Base-by-base conservation (phyloP, 2,329 filamentous ascomycete genomes). In the Aureobasidium subglaciale region DNA sequence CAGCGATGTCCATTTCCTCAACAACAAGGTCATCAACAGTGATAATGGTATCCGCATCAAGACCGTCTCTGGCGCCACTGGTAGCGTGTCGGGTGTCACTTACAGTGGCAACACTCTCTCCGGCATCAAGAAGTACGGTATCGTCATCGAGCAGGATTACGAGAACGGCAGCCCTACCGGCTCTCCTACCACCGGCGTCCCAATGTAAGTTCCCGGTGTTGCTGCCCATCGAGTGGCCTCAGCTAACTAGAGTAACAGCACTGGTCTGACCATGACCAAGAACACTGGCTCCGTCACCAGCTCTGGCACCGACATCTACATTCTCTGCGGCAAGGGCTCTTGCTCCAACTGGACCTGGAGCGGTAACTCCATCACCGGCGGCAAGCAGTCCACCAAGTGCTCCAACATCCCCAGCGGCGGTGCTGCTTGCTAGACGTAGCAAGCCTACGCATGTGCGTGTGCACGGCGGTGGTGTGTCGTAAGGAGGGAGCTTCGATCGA, bases 311-410 rank as follows among this genome's bases (percentile, higher is more conserved):
- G 54, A 77, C 48, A 65, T 81, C 59, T 78, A 78, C 62, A 77
- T 83, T 56, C 73, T 81, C 11, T 83, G 80, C 60, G 48, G 24
- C 13, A 41, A 40, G 35, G 80, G 74, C 10, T 70, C 71, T 55
- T 80, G 78, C 67, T 72, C 69, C 5, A 70, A 74, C 67, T 84
- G 79, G 77, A 77, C 72, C 13, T 82, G 78, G 77, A 70, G 64
- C 9, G 71, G 67, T 41, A 73, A 78, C 57, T 64, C 59, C 37
- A 69, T 82, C 34, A 78, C 76, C 16, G 80, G 80, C 30, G 80
- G 80, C 48, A 73, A 76, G 63, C 72, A 62, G 10, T 72, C 69
- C 65, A 63, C 61, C 38, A 61, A 62, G 11, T 78, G 75, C 61
- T 41, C 64, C 59, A 73, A 74, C 59, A 63, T 74, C 29, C 74